Base-by-base conservation (phyloP, 306 rosid genomes). In the Trifolium subterraneum region DNA sequence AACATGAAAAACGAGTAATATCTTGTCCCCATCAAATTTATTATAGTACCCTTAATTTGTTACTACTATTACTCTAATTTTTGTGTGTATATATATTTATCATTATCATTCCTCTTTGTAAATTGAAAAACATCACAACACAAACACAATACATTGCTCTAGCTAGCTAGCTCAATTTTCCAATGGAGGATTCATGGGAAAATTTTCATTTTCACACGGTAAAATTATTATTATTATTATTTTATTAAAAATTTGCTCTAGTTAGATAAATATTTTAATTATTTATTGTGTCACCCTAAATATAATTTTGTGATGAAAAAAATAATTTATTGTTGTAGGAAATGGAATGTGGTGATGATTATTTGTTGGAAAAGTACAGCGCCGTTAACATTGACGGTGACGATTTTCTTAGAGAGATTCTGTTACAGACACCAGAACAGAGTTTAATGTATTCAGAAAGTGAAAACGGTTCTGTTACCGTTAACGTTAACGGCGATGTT, bases 151-250 rank as follows among this genome's bases (percentile, higher is more conserved):
- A 48, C 63, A 31, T 12, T 47, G n/a, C 15, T 12, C 38, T 27
- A 27, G 11, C 19, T 14, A 27, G 4, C 41, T 27, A 1, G 5
- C 6, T 52, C 36, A 3, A 14, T 2, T 62, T 75, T 22, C 47
- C n/a, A 33, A 55, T 67, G 84, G 84, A 80, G 27, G 83, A 60
- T 0, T 47, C 76, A 74, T 80, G 71, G 76, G 76, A 60, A 18
- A 39, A 74, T 27, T 68, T 36, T 65, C 25, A 51, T 69, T 68
- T 80, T 69, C 54, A 51, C 18, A 18, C 19, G 84, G 84, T 80
- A 73, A 50, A 2, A 5, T 8, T 2, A 6, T 3, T 19, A 2
- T 56, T 56, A 23, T 22, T 22, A 0, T 4, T 11, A 54, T 20
- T 20, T n/a, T n/a, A n/a, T n/a, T n/a, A n/a, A n/a, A n/a, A n/a